A percentile compares a stretch with the other conserved stretches of the same genome.
phyloP scores from a whole-genome alignment of 768 basidiomycete genomes.

The Cystofilobasidium macerans region DNA sequence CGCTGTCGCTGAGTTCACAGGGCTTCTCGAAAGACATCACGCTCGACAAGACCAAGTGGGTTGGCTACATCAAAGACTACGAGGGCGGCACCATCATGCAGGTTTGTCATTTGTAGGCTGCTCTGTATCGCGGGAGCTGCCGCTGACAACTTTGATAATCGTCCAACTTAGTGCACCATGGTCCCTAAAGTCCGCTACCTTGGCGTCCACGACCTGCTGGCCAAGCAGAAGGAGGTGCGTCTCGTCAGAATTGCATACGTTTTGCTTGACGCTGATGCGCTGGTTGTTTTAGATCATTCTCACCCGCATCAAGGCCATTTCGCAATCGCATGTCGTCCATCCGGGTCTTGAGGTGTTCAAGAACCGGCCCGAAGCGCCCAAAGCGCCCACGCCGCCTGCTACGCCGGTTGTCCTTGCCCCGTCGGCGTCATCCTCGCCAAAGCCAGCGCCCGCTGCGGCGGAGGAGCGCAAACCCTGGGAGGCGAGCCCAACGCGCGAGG shows the following conservation, averaged over 20 bases:
- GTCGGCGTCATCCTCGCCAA: background rate
- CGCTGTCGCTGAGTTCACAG: too few relatives aligned
- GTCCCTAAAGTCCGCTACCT: conserved; percentile 84
- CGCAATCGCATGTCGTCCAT: conserved; percentile 74
- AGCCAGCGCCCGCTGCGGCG: background rate
- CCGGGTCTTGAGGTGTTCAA: conserved; percentile 62
- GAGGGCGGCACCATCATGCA: conserved; percentile 99
- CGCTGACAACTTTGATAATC: too few relatives aligned
- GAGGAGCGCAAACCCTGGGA: conserved; percentile 3
- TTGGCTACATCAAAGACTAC: conserved; percentile 99
- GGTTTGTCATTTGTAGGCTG: conserved; percentile 30
- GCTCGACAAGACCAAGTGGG: conserved; percentile 82
- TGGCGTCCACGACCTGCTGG: conserved; percentile 61
- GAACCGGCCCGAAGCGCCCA: background rate
- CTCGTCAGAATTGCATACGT: background rate
- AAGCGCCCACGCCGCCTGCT: background rate
- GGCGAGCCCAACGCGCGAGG: background rate
- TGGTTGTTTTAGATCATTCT: conserved; percentile 51
- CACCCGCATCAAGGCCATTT: conserved; percentile 73
- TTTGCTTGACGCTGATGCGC: background rate
- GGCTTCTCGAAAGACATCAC: conserved; percentile 97
- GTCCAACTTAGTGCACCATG: conserved; percentile 59
- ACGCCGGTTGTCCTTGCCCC: background rate
- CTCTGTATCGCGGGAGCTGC: too few relatives aligned
- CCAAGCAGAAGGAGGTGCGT: conserved; percentile 61